Percentiles rank a stretch among this genome's conserved stretches.
Conservation (phyloP, 352 stramenopile species). For the Phytophthora pini region DNA sequence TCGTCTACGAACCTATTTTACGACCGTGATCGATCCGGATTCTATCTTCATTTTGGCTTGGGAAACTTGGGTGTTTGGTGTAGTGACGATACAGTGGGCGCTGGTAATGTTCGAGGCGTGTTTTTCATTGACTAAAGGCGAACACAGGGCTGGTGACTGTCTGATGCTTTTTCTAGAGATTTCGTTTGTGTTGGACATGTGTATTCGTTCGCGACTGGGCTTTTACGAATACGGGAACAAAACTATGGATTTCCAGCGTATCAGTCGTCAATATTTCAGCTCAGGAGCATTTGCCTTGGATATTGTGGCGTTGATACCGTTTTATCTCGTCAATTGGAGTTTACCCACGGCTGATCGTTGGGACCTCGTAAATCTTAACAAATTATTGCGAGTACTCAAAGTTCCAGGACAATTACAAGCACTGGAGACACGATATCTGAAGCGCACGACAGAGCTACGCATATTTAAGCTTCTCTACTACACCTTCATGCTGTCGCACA, state of each 20-base stretch:
- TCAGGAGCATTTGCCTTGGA: slow-evolving; percentile 34
- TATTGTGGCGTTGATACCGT: slow-evolving; percentile 55
- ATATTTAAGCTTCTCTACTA: slow-evolving; percentile 58
- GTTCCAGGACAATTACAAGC: slow-evolving; percentile 18
- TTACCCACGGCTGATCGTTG: background rate
- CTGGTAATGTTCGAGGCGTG: too few relatives aligned
- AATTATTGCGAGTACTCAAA: slow-evolving; percentile 51
- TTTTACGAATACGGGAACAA: slow-evolving; percentile 81
- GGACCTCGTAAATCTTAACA: slow-evolving; percentile 62
- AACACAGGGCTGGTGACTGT: too few relatives aligned
- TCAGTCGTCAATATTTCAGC: slow-evolving; percentile 37
- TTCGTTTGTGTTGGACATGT: slow-evolving; percentile 54
- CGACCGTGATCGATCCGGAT: too few relatives aligned
- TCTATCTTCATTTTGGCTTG: too few relatives aligned
- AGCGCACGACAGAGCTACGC: slow-evolving; percentile 47
- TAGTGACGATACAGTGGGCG: too few relatives aligned
- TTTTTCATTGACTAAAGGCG: too few relatives aligned
- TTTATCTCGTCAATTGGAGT: background rate
- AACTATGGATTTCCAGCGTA: slow-evolving; percentile 46
- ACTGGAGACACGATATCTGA: slow-evolving; percentile 55
- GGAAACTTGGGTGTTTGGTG: too few relatives aligned
- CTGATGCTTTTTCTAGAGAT: background rate
- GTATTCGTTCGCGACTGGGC: slow-evolving; percentile 51
- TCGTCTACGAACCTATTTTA: too few relatives aligned
- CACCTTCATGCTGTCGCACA: slow-evolving; percentile 50